Percentiles rank a stretch among this genome's conserved stretches.
Evolutionary conservation across 2,329 filamentous ascomycete species (phyloP).

Genomic region (Aspergillus tubingensis): DNA sequence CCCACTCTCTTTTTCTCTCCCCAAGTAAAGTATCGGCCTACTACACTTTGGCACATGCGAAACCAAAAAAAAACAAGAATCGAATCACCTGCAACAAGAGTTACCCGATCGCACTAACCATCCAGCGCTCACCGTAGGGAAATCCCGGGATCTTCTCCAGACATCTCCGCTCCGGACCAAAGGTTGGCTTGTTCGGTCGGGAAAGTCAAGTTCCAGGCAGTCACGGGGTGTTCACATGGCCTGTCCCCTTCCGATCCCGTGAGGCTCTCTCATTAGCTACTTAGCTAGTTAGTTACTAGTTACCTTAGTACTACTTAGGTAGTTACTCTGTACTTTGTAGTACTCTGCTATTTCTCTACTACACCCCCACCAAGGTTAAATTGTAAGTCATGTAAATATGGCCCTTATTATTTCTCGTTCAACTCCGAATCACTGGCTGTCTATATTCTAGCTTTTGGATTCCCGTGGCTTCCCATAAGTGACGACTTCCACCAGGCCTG

Average conservation of each 20-base stretch:
- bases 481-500: constrained; percentile 1
- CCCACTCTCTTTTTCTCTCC: no score
- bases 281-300: no score
- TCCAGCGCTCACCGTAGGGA: constrained; percentile 9
- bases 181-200: not conserved
- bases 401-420: constrained; percentile 13
- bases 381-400: not conserved
- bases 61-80: not conserved
- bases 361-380: constrained; percentile 1
- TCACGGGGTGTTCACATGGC: not conserved
- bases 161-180: constrained; percentile 11
- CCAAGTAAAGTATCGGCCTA: no score
- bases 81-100: not conserved
- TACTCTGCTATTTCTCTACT: not conserved
- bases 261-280: not conserved
- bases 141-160: constrained; percentile 12
- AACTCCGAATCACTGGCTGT: constrained; percentile 16
- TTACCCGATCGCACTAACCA: not conserved
- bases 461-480: constrained; percentile 13
- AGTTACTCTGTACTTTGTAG: not conserved
- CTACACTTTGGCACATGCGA: not conserved
- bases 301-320: no score
- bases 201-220: not conserved
- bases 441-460: constrained; percentile 27
- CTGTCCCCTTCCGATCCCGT: constrained; percentile 1